Base-by-base conservation (phyloP, 2,329 filamentous ascomycete genomes). In the Ophiocordyceps sinensis region DNA sequence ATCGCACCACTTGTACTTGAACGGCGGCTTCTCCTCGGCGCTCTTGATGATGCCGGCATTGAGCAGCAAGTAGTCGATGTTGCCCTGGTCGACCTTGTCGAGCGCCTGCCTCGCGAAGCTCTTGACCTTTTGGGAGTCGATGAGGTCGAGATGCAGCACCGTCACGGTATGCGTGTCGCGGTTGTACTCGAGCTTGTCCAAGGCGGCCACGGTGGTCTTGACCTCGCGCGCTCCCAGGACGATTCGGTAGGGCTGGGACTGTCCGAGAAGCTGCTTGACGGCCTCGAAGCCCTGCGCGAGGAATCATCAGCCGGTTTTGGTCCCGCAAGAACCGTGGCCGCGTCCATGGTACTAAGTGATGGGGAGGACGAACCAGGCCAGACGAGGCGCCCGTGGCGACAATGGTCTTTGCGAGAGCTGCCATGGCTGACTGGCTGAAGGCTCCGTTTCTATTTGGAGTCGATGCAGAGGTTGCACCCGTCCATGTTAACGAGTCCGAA, bases 141-240 rank as follows among this genome's bases (percentile, higher is more conserved):
- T 56, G 11, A 74, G 54, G 48, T 75, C 68, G 1, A 73, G 56
- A 0, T 68, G 69, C 15, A 73, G 53, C 30, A 74, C 55, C 2
- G 60, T 63, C 6, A 73, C 46, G 9, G 50, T 54, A 44, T 68
- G 66, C 19, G 55, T 58, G 21, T 47, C 48, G 26, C 41, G 51
- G 52, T 70, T 66, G 37, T 60, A 69, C 9, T 58, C 51, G 15
- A 73, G 53, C 1, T 49, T 56, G 36, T 64, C 59, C 39, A 63
- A 66, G 1, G 66, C 68, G 4, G 59, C 54, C 31, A 63, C 57
- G 1, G 68, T 60, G 8, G 49, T 51, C 19, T 57, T 46, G 1
- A 58, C 57, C 50, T 71, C 65, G n/a, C 70, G 59, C 3, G 65
- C 70, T 10, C 69, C 70, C 10, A 73, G 57, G 36, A 74, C 65